A percentile compares a stretch with the other conserved stretches of the same genome.
Conservation (phyloP, 2,329 filamentous ascomycete genomes). For the Chaetomiaceae sp. region DNA sequence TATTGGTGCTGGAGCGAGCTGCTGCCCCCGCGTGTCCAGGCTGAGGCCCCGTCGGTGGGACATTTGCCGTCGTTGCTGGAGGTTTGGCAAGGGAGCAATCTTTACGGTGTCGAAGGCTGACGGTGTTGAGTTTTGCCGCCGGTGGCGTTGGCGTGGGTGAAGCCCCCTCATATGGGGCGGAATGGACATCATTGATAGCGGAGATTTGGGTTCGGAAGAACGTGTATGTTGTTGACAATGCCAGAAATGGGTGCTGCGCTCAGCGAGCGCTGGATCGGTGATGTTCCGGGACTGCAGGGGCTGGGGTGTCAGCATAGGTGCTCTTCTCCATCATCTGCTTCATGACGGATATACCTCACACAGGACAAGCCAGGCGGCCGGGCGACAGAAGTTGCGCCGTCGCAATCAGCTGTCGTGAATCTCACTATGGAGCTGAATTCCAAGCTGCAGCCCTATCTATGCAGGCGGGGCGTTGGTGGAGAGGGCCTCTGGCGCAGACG, state of each 20-base stretch:
- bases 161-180: slow-evolving; percentile 59
- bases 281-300: slow-evolving; percentile 30
- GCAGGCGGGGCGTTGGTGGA: not conserved
- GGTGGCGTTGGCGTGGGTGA: slow-evolving; percentile 69
- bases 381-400: slow-evolving; percentile 46
- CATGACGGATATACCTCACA: slow-evolving; percentile 58
- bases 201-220: slow-evolving; percentile 30
- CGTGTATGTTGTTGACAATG: slow-evolving; percentile 28
- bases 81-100: slow-evolving; percentile 60
- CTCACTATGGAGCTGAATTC: not conserved
- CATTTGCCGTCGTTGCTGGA: slow-evolving; percentile 40
- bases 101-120: slow-evolving; percentile 71
- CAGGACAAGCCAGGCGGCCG: slow-evolving; percentile 80
- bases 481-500: not conserved
- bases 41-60: slow-evolving; percentile 79
- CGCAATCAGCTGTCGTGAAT: slow-evolving; percentile 43
- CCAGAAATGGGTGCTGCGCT: slow-evolving; percentile 41
- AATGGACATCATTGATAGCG: slow-evolving; percentile 35
- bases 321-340: not conserved
- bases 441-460: not conserved
- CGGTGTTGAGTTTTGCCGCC: slow-evolving; percentile 84
- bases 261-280: slow-evolving; percentile 43
- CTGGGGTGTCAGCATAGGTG: slow-evolving; percentile 1
- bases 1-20: slow-evolving; percentile 35
- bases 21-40: slow-evolving; percentile 67